Percentiles rank a stretch among this genome's conserved stretches.
phyloP scores from a whole-genome alignment of 2,329 filamentous ascomycete genomes.

The Sarocladium oryzae region DNA sequence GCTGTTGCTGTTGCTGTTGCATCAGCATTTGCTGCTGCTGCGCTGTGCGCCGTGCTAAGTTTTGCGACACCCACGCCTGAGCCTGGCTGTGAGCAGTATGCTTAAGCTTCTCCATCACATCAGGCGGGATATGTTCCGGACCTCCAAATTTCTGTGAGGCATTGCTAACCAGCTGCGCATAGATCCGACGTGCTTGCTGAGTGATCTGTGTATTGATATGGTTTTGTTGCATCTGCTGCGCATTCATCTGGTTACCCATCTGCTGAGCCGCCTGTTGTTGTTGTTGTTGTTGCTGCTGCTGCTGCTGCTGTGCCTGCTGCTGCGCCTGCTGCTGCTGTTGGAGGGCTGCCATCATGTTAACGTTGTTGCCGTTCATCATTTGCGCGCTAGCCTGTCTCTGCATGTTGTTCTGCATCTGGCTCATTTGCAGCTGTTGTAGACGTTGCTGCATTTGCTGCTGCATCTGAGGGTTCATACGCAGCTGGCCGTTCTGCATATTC shows the following conservation, averaged over 20 bases:
- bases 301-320: slow-evolving; percentile 23
- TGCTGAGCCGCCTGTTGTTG: slow-evolving; percentile 24
- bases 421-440: slow-evolving; percentile 33
- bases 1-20: slow-evolving; percentile 23
- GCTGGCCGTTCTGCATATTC: slow-evolving; percentile 31
- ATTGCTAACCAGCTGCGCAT: slow-evolving; percentile 28
- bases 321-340: slow-evolving; percentile 27
- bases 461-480: slow-evolving; percentile 27
- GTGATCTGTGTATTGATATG: neutral
- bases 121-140: slow-evolving; percentile 38
- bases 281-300: slow-evolving; percentile 20
- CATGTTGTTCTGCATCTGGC: slow-evolving; percentile 31
- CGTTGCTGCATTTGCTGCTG: slow-evolving; percentile 30
- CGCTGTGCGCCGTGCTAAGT: slow-evolving; percentile 29
- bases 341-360: slow-evolving; percentile 30
- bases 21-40: slow-evolving; percentile 19
- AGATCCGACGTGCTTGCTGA: slow-evolving; percentile 28
- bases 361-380: slow-evolving; percentile 34
- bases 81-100: slow-evolving; percentile 30
- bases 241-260: slow-evolving; percentile 16
- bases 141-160: slow-evolving; percentile 33
- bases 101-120: slow-evolving; percentile 37
- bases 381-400: slow-evolving; percentile 26
- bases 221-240: slow-evolving; percentile 23
- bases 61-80: slow-evolving; percentile 30